Evolutionary conservation across 352 stramenopile species (phyloP).

Genomic region (Phytophthora ohioensis): DNA sequence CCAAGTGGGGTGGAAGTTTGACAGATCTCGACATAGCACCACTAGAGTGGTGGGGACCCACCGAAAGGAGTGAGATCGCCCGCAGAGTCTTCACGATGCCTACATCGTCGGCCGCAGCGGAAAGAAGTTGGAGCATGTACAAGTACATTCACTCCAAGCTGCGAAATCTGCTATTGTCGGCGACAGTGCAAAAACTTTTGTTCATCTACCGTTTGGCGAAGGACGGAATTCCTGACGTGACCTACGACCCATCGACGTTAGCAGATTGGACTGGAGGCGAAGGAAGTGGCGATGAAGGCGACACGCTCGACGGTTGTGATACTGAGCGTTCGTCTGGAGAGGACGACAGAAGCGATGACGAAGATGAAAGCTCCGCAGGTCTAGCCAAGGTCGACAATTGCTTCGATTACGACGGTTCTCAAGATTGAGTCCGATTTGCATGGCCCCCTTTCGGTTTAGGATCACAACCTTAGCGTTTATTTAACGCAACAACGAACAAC

Average conservation of each 20-base stretch:
- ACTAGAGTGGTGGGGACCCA: no score
- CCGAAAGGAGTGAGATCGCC: no score
- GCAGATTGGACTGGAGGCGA: background rate
- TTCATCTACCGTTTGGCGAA: constrained; percentile 14
- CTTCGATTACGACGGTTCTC: background rate
- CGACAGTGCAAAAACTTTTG: constrained; percentile 7
- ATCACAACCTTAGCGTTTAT: background rate
- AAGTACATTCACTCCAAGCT: constrained; percentile 15
- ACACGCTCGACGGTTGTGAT: background rate
- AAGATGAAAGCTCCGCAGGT: background rate
- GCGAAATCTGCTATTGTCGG: constrained; percentile 1
- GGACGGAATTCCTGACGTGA: background rate
- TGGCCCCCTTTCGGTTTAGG: background rate
- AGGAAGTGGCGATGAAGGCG: background rate
- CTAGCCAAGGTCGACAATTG: background rate
- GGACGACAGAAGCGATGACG: no score
- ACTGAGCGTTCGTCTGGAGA: background rate
- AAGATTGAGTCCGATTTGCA: background rate
- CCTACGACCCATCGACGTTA: background rate
- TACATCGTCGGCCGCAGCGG: constrained; percentile 7
- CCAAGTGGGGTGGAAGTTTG: constrained; percentile 2
- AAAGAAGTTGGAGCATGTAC: constrained; percentile 20
- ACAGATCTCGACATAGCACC: background rate
- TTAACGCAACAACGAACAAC: background rate
- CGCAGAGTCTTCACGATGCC: constrained; percentile 9